These are phyloP conservation scores for Cercospora sojina DNA, from an alignment of 2,329 filamentous ascomycete species.

Conservation along the genomic window DNA sequence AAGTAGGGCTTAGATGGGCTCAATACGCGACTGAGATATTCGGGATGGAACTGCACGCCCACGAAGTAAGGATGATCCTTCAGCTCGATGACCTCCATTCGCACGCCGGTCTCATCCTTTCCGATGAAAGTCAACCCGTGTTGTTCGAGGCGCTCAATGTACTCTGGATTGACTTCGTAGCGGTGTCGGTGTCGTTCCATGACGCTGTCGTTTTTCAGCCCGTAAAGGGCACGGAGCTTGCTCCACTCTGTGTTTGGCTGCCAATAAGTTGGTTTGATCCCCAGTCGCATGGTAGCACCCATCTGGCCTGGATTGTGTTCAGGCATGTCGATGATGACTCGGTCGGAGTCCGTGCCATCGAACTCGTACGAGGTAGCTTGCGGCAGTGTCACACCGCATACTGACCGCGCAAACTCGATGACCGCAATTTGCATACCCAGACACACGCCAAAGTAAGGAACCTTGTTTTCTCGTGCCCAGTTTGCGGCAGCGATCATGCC, in stretches of 20 bases:
- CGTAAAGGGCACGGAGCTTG: conserved; percentile 73
- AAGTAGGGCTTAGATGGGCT: conserved; percentile 73
- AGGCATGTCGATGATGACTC: conserved; percentile 87
- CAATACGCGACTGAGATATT: conserved; percentile 76
- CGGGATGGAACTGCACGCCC: conserved; percentile 84
- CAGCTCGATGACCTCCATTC: conserved; percentile 82
- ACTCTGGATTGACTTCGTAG: conserved; percentile 85
- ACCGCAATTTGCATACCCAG: conserved; percentile 91
- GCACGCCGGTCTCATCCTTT: conserved; percentile 73
- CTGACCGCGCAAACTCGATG: conserved; percentile 78
- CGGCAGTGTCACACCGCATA: conserved; percentile 60
- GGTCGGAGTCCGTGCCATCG: conserved; percentile 60
- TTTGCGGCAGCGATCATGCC: conserved; percentile 88
- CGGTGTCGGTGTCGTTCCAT: conserved; percentile 80
- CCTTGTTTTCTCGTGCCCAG: conserved; percentile 79
- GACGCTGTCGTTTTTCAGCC: conserved; percentile 46
- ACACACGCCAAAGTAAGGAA: conserved; percentile 85
- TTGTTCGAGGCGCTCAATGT: conserved; percentile 65
- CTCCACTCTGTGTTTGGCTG: conserved; percentile 75
- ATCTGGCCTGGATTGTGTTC: conserved; percentile 74
- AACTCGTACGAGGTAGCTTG: conserved; percentile 59
- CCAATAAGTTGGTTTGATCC: conserved; percentile 72
- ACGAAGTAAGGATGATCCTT: conserved; percentile 83
- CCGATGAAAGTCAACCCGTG: conserved; percentile 73
- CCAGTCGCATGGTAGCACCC: conserved; percentile 85